These are phyloP conservation scores for Globisporangium okanoganense DNA, from an alignment of 352 stramenopile species.

Conservation along the genomic window DNA sequence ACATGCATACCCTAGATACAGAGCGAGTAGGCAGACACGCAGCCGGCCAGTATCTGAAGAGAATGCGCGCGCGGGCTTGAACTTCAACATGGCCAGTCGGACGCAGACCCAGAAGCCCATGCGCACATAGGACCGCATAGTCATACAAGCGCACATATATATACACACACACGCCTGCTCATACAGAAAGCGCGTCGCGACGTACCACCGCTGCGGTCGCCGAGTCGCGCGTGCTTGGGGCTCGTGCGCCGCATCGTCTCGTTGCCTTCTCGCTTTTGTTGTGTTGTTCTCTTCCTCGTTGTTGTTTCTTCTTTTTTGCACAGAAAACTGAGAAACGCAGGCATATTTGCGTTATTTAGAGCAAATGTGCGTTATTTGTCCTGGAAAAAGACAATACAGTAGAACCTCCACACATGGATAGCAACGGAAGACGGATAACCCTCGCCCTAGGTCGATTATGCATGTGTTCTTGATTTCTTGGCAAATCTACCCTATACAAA, in stretches of 20 bases:
- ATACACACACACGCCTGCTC: not conserved
- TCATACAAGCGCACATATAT: not conserved
- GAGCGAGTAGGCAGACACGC: not conserved
- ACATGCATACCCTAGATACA: not conserved
- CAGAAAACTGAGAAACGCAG: too few species aligned
- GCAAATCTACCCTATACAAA: too few species aligned
- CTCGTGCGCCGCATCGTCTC: slow-evolving; percentile 7
- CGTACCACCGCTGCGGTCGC: slow-evolving; percentile 1
- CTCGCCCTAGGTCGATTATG: not conserved
- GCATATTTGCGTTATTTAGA: too few species aligned
- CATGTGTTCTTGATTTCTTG: not conserved
- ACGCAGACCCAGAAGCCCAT: not conserved
- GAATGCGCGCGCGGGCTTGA: not conserved
- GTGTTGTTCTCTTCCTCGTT: not conserved
- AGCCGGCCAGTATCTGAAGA: not conserved
- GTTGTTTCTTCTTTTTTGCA: not conserved
- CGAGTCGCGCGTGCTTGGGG: slow-evolving; percentile 1
- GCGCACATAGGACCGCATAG: not conserved
- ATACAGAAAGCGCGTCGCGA: not conserved
- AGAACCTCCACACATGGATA: too few species aligned
- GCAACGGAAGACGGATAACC: too few species aligned
- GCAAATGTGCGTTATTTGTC: too few species aligned
- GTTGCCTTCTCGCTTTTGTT: slow-evolving; percentile 1
- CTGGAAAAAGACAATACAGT: too few species aligned
- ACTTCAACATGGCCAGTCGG: slow-evolving; percentile 2